Base-by-base conservation (phyloP, 176 grass and related monocot species). In the Neostapfia colusana region DNA sequence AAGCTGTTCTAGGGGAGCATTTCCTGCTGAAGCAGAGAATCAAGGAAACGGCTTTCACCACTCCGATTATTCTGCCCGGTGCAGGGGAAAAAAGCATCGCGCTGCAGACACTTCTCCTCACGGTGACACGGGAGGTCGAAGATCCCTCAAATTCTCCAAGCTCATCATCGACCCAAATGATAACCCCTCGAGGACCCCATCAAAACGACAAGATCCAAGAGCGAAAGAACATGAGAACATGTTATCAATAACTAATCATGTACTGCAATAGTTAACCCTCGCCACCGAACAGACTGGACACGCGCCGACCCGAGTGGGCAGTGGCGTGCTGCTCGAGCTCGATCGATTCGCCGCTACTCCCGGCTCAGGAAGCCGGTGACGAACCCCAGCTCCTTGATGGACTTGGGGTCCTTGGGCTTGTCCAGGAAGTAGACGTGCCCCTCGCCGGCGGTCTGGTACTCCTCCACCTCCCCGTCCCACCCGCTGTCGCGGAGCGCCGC, bases 391-490 rank as follows among this genome's bases (percentile, higher is more conserved):
- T 90, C 86, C 83, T 77, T 87, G 60, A 76, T 44, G 28, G 88
- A 85, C 28, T 89, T 81, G 42, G 77, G 77, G 71, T 67, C 75
- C 14, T 28, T 35, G 8, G 84, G 84, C 48, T 73, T 63, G 24
- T 80, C 65, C 9, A 97, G 41, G 81, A 87, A 91, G 78, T 89
- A 93, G 45, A 81, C 79, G 71, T 97, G 95, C 18, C 69, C 71
- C 82, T 92, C 82, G 42, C 89, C 95, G 57, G 63, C 62, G 0
- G 91, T 85, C 82, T 93, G 86, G 80, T 82, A 84, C 69, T 65
- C 40, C 75, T 90, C 79, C 35, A 84, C 41, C 67, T 82, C 73
- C 14, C 93, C 90, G 45, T 2, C 28, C 88, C 93, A 93, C 73
- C 86, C 83, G 62, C 88, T 89, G 81, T 14, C 72, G 35, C 68